Evolutionary conservation across 805 yeast genomes (phyloP), one percentile per base, ranked within the genome.

Genomic region (Kluyveromyces wickerhamii): DNA sequence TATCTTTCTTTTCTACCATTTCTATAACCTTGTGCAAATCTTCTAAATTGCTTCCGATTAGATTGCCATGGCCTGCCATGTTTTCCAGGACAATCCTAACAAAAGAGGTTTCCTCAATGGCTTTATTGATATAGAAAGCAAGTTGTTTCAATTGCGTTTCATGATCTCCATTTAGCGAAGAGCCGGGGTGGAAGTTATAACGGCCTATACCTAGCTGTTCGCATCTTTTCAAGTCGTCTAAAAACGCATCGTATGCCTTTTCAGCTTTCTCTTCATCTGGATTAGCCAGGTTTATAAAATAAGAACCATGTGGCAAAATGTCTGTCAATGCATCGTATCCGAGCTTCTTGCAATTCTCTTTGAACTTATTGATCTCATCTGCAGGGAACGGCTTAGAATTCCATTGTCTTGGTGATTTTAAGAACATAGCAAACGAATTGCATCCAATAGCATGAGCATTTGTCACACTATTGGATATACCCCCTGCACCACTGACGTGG

Each of bases 61-160:
- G 69, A 42, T 83, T 80, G 3, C 95, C 96, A 47, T 86, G 94
- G 7, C 98, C 98, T 2, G 98, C 96, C 98, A 92, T 92, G 52
- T 89, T 92, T 52, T 92, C 98, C 39, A 92, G 68, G 9, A 92
- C 94, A 28, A 92, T 77, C 50, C 80, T 88, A 21, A 92, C 97
- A 52, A 75, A 79, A 5, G 62, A 48, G 0, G 98, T 92, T 37
- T 74, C 76, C 17, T 60, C 59, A 32, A 83, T 79, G 4, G 95
- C 96, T 30, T 62, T 67, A 56, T 92, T 89, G 43, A 92, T 78
- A 45, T 81, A 80, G 16, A 67, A 65, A 0, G 97, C 97, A 43
- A 92, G 63, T 38, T 77, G 73, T 34, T 60, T 61, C 24, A 88
- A 59, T 1, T 94, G 86, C 13, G 65, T 71, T 4, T 58, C 52